phyloP scores from a whole-genome alignment of 106 monocot species.

The Apostasia shenzhenica region DNA sequence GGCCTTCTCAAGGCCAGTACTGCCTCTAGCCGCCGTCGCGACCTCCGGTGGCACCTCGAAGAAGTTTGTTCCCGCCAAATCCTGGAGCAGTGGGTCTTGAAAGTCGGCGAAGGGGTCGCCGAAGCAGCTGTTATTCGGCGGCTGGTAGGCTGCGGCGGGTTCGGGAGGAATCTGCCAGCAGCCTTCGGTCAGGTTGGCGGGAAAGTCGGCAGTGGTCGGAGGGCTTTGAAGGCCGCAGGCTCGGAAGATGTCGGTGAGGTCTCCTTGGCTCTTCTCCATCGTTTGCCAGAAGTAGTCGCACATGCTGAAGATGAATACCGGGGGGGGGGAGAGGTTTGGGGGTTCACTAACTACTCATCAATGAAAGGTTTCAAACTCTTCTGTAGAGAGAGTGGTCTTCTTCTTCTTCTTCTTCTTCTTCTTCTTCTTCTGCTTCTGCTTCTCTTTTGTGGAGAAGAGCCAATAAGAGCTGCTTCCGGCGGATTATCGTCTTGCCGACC shows the following conservation, averaged over 20 bases:
- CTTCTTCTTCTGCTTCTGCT: too few species aligned
- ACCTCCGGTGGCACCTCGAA: background rate
- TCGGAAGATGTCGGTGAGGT: constrained; percentile 42
- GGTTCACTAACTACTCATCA: too few species aligned
- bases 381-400: too few species aligned
- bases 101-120: constrained; percentile 26
- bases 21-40: background rate
- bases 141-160: background rate
- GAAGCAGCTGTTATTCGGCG: background rate
- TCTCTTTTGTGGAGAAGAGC: too few species aligned
- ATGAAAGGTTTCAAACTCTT: too few species aligned
- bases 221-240: constrained; percentile 12
- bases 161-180: constrained; percentile 22
- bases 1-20: too few species aligned
- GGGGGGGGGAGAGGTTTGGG: too few species aligned
- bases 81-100: constrained; percentile 24
- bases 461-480: too few species aligned
- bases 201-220: background rate
- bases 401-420: too few species aligned
- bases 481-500: too few species aligned
- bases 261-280: constrained; percentile 46
- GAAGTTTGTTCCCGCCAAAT: constrained; percentile 1
- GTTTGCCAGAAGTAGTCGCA: constrained; percentile 38
- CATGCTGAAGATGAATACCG: constrained; percentile 7
- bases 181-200: background rate